Evolutionary conservation across 225 moss, liverwort and hornwort genomes (phyloP), one percentile per base, ranked within the genome.

Genomic region (Polytrichum commune): DNA sequence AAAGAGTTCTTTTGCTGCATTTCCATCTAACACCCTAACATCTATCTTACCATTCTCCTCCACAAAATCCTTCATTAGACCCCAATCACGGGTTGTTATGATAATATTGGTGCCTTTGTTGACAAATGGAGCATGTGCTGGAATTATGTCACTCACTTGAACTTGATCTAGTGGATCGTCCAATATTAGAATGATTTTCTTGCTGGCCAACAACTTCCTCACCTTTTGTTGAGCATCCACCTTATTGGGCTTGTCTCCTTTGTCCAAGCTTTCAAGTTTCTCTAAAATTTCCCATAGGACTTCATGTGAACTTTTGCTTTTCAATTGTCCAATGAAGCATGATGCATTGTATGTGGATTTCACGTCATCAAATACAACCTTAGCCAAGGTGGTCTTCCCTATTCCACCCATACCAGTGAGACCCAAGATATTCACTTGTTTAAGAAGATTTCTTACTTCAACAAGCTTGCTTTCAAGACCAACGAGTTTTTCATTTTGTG

Each of bases 341-440:
- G 20, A 55, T 58, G 58, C 56, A 25, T 69, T 28, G 29, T 26
- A 69, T 13, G 26, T 69, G 54, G 22, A 28, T 8, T 4, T 26
- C 22, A 69, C 29, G 4, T 69, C 18, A 26, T 69, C 24, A 69
- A 7, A 46, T 25, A 69, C 0, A 8, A 55, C 69, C 20, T 69
- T 69, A 24, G 69, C 69, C 54, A 69, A 18, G 18, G 69, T 69
- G n/a, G 69, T 18, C 27, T 69, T 69, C 24, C 69, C 69, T 25
- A 69, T 69, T 54, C 69, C 69, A 27, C 69, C 69, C 69, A 69
- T 55, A 6, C 69, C 69, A 26, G 56, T 29, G 20, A 69, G 54
- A 27, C 65, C 65, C 5, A 35, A 27, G 10, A 18, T 66, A 27
- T 2, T 22, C 16, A 33, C 65, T 35, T 8, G 18, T 33, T 46